Evolutionary conservation across 495 filamentous ascomycete species (phyloP), one percentile per base, ranked within the genome.

Genomic region (Aspergillus hancockii): DNA sequence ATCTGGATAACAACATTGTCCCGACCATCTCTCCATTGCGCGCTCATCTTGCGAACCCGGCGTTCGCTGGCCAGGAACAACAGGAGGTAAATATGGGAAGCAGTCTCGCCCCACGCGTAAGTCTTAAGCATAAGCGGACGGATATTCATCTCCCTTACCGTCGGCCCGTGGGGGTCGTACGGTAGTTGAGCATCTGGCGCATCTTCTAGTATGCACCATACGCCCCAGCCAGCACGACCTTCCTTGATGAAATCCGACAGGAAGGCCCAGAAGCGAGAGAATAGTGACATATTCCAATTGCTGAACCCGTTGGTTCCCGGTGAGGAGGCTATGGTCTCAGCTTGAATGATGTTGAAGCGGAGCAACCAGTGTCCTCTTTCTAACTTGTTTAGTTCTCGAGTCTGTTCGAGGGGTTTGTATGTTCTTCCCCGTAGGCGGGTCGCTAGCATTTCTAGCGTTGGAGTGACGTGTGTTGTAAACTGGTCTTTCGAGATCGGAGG

Each of bases 351-450:
- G 6, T 67, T 60, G 55, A 83, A 79, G 21, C 79, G 77, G 2
- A 92, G 49, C 13, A 71, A 66, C 90, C 90, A 93, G 67, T 88
- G 81, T 18, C 90, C 90, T 30, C 89, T 73, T 64, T 93, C 90
- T 16, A 84, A 75, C 0, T 68, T 69, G 9, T 80, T 73, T 0
- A 89, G 72, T 0, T 64, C 62, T 6, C 89, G 81, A 4, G 70
- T 67, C 65, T 84, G 77, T 0, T 59, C 57, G n/a, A 57, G 52
- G 2, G 87, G 87, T n/a, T 63, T 75, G 65, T 80, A 90, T 0
- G 79, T 80, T 4, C 67, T 71, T 0, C 62, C 10, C 7, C 79
- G 72, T 40, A 88, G 78, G 9, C 85, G 80, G 4, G 61, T 54
- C 0, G 79, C 77, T 4, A 90, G 72, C 63, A 81, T 75, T 3